These are phyloP conservation scores for Stenogyne calaminthoides DNA, from an alignment of 305 asterid genomes.

Conservation along the genomic window DNA sequence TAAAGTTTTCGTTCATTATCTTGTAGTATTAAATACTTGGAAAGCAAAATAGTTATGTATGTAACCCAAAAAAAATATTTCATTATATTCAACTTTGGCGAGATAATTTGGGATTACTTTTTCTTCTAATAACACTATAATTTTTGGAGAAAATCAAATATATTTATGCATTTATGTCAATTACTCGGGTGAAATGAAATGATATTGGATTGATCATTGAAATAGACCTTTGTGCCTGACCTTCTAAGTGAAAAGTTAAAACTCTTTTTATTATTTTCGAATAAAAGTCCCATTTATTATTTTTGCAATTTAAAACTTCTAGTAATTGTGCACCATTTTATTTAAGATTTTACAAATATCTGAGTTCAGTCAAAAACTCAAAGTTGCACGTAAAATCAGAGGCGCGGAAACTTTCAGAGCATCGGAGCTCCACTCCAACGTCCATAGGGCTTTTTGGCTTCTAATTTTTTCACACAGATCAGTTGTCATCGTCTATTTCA, in stretches of 20 bases:
- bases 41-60: background rate
- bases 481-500: conserved; percentile 25
- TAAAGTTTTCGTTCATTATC: background rate
- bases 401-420: conserved; percentile 11
- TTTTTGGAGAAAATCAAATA: background rate
- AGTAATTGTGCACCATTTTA: background rate
- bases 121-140: background rate
- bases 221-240: background rate
- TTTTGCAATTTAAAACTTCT: no score
- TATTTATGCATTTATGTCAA: background rate
- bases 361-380: conserved; percentile 21
- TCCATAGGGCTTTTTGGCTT: conserved; percentile 54
- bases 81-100: background rate
- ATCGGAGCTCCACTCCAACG: conserved; percentile 35
- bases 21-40: background rate
- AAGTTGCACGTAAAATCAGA: conserved; percentile 1
- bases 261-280: no score
- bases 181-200: background rate
- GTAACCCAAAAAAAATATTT: background rate
- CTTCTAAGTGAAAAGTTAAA: no score
- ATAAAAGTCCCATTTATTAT: no score
- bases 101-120: background rate
- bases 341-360: background rate
- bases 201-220: background rate
- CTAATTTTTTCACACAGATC: conserved; percentile 9